These are phyloP conservation scores for Theileria sp. DNA, from an alignment of 169 alveolate species.

Conservation along the genomic window DNA sequence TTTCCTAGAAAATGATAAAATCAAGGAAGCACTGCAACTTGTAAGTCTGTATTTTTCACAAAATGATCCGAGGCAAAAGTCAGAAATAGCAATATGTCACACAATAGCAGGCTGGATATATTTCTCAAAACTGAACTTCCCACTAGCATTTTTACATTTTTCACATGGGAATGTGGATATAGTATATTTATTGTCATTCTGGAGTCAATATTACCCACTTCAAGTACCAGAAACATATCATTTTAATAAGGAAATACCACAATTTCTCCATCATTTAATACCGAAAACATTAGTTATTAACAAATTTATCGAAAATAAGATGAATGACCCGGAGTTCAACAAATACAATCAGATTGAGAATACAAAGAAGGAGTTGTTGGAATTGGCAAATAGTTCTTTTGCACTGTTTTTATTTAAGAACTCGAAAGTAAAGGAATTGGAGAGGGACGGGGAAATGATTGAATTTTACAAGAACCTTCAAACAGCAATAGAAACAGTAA, in stretches of 20 bases:
- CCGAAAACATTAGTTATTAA: conserved; percentile 31
- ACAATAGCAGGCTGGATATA: conserved; percentile 62
- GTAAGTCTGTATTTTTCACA: conserved; percentile 44
- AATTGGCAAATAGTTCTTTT: conserved; percentile 54
- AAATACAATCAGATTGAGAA: conserved; percentile 9
- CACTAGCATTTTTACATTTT: conserved; percentile 63
- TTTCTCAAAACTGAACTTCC: conserved; percentile 49
- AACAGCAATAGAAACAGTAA: conserved; percentile 30
- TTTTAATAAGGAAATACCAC: conserved; percentile 33
- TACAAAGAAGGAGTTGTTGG: conserved; percentile 32
- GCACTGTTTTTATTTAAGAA: conserved; percentile 37
- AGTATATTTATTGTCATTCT: conserved; percentile 41
- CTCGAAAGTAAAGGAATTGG: conserved; percentile 19
- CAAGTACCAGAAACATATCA: conserved; percentile 36
- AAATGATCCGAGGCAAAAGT: conserved; percentile 19
- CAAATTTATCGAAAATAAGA: conserved; percentile 30
- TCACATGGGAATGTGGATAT: conserved; percentile 58
- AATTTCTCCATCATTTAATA: conserved; percentile 21
- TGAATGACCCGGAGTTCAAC: conserved; percentile 1
- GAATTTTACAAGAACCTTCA: conserved; percentile 24
- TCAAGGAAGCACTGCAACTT: conserved; percentile 53
- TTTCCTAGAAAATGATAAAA: conserved; percentile 28
- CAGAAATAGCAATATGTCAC: conserved; percentile 46
- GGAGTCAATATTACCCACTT: conserved; percentile 44
- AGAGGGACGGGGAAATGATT: not conserved